phyloP scores from a whole-genome alignment of 2,329 filamentous ascomycete species.

The Alternaria sp. region DNA sequence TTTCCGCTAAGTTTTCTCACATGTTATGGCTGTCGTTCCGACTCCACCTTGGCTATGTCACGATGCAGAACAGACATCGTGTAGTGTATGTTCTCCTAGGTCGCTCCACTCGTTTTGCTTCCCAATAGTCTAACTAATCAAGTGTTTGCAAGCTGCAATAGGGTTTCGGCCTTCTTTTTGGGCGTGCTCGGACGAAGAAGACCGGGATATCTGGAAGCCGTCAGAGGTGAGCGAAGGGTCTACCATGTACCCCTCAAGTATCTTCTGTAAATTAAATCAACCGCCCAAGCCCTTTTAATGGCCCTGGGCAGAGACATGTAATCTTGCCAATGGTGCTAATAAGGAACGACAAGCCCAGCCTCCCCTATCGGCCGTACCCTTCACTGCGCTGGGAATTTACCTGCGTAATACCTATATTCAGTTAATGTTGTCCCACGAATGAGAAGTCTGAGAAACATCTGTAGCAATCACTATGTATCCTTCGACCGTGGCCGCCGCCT shows the following conservation, averaged over 20 bases:
- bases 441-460: neutral
- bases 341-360: neutral
- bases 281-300: neutral
- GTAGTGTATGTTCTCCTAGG: neutral
- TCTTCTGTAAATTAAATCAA: neutral
- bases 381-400: neutral
- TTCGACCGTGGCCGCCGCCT: neutral
- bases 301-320: neutral
- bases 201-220: neutral
- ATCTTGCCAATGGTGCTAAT: neutral
- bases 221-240: neutral
- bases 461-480: neutral
- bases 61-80: neutral
- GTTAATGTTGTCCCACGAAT: neutral
- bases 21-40: neutral
- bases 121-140: neutral
- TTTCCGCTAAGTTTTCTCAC: neutral
- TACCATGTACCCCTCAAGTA: neutral
- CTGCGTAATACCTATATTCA: neutral
- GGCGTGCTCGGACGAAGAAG: neutral
- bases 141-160: neutral
- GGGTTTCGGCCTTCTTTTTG: neutral
- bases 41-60: neutral
- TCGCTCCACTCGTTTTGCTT: neutral
- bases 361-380: neutral